Percentiles rank a stretch among this genome's conserved stretches.
phyloP scores from a whole-genome alignment of 2,329 filamentous ascomycete species.

The Penicillium aurantiogriseum region DNA sequence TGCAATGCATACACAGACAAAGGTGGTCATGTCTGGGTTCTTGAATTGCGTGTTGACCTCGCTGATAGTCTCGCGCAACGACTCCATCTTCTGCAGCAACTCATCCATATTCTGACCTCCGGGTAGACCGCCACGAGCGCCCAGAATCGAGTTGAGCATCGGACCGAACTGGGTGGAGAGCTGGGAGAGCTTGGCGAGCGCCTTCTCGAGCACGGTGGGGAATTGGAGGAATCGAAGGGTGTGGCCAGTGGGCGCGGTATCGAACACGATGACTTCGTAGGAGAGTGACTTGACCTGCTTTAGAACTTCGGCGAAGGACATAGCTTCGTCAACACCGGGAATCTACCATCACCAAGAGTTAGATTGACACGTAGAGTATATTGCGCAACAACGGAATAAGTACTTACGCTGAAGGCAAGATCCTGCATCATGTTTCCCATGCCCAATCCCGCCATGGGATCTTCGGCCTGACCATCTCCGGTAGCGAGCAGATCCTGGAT shows the following conservation, averaged over 20 bases:
- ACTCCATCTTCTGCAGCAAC: conserved; percentile 91
- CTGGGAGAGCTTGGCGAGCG: conserved; percentile 93
- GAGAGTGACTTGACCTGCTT: conserved; percentile 99
- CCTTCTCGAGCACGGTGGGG: conserved; percentile 96
- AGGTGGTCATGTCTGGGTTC: conserved; percentile 90
- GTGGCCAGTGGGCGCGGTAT: conserved; percentile 96
- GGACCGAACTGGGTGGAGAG: conserved; percentile 92
- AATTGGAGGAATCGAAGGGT: conserved; percentile 98
- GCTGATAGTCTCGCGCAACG: conserved; percentile 83
- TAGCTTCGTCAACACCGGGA: conserved; percentile 96
- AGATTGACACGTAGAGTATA: conserved; percentile 8
- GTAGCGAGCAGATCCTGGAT: conserved; percentile 92
- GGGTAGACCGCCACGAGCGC: conserved; percentile 71
- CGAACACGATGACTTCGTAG: conserved; percentile 99
- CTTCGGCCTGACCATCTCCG: conserved; percentile 60
- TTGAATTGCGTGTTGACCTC: conserved; percentile 99
- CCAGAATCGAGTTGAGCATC: conserved; percentile 90
- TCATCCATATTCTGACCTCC: conserved; percentile 92
- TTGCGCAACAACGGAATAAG: background rate
- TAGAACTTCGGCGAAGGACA: conserved; percentile 98
- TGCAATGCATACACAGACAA: conserved; percentile 97
- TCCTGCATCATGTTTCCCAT: conserved; percentile 99
- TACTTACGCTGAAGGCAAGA: conserved; percentile 78
- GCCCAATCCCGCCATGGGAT: conserved; percentile 67
- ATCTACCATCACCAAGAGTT: conserved; percentile 58